Evolutionary conservation across 768 basidiomycete species (phyloP).

Genomic region (Podaxis rugospora): DNA sequence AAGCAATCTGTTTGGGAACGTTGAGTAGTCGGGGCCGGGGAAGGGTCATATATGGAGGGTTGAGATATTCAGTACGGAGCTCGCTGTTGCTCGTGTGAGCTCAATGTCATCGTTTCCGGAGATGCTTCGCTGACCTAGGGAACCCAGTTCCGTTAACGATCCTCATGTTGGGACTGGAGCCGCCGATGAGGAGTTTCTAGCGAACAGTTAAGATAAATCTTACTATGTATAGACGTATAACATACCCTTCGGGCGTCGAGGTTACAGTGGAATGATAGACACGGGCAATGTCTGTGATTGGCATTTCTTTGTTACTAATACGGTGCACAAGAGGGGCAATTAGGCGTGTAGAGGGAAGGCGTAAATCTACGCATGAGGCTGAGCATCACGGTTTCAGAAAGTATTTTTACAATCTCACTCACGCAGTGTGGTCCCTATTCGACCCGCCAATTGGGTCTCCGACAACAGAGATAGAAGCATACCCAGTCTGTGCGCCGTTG

Average conservation of each 20-base stretch:
- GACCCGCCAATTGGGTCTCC: constrained; percentile 22
- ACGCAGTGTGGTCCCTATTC: constrained; percentile 29
- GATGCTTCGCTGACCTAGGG: constrained; percentile 16
- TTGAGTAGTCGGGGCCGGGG: constrained; percentile 29
- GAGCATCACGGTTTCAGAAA: neutral
- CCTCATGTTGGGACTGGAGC: constrained; percentile 40
- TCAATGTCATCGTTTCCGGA: too few relatives aligned
- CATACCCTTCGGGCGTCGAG: constrained; percentile 49
- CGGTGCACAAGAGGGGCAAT: constrained; percentile 34
- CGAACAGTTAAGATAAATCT: neutral
- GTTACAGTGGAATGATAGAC: constrained; percentile 62
- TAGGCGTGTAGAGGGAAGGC: constrained; percentile 46
- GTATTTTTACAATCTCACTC: constrained; percentile 3
- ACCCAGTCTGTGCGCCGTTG: constrained; percentile 39
- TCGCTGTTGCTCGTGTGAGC: constrained; percentile 19
- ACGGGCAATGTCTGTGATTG: constrained; percentile 41
- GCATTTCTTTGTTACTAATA: constrained; percentile 44
- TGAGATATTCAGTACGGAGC: constrained; percentile 38
- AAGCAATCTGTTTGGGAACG: constrained; percentile 31
- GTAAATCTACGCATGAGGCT: constrained; percentile 20
- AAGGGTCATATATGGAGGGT: constrained; percentile 37
- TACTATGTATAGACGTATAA: constrained; percentile 5
- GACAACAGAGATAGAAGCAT: constrained; percentile 34
- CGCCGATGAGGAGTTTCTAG: constrained; percentile 30
- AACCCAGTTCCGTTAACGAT: constrained; percentile 23